Percentiles rank a stretch among this genome's conserved stretches.
phyloP scores from a whole-genome alignment of 306 rosid species.

The Rosa rugosa region DNA sequence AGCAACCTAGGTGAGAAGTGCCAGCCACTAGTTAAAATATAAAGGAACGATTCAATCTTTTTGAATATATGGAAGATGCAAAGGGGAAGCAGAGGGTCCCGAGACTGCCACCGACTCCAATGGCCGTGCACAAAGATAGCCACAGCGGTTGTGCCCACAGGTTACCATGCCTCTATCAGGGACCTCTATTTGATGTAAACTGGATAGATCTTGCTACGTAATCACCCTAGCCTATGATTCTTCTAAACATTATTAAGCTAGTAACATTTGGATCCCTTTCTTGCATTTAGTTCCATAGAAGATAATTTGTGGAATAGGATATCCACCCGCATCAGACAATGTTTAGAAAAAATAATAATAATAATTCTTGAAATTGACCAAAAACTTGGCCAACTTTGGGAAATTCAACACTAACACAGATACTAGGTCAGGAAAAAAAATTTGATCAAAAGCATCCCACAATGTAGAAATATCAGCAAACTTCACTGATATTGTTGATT shows the following conservation, averaged over 20 bases:
- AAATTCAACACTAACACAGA: slow-evolving; percentile 2
- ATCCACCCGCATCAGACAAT: neutral
- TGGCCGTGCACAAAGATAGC: slow-evolving; percentile 8
- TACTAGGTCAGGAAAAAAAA: neutral
- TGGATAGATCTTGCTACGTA: neutral
- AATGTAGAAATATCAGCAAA: neutral
- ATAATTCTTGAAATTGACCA: neutral
- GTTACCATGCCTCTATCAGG: neutral
- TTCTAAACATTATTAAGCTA: neutral
- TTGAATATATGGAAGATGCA: slow-evolving; percentile 1
- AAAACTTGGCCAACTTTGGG: slow-evolving; percentile 4
- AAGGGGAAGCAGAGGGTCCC: neutral
- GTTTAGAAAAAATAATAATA: neutral
- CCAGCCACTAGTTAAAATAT: neutral
- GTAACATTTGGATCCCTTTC: slow-evolving; percentile 1
- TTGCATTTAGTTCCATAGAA: neutral
- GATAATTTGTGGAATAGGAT: neutral
- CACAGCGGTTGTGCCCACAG: neutral
- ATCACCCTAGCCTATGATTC: neutral
- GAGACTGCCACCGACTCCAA: neutral
- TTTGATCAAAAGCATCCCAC: neutral
- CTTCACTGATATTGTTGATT: neutral
- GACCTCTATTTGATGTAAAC: neutral
- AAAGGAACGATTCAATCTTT: neutral
- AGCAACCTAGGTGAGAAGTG: neutral